phyloP scores from a whole-genome alignment of 441 rosid species.

The Erysimum pusillum region DNA sequence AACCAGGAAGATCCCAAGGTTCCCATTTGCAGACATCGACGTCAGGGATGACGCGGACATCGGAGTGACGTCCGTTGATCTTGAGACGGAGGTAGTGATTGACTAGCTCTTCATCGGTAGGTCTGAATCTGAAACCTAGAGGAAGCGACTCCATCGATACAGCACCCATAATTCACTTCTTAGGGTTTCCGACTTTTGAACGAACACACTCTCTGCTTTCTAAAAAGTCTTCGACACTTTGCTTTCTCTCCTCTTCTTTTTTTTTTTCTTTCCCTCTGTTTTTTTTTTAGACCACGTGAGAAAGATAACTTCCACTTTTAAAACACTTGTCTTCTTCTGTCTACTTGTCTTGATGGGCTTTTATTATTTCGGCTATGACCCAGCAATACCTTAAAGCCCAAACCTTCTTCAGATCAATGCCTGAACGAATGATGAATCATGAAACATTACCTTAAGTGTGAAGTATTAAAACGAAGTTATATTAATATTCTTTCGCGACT shows the following conservation, averaged over 20 bases:
- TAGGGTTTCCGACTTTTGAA: conserved; percentile 24
- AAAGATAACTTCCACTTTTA: conserved; percentile 4
- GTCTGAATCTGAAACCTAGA: conserved; percentile 31
- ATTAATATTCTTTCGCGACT: too few relatives aligned
- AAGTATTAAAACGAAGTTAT: too few relatives aligned
- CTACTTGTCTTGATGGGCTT: not conserved
- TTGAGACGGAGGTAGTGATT: conserved; percentile 29
- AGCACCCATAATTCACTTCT: conserved; percentile 15
- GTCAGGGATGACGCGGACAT: conserved; percentile 24
- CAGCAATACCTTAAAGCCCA: not conserved
- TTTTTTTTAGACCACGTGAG: not conserved
- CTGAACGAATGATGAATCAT: too few relatives aligned
- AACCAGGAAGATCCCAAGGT: conserved; percentile 38
- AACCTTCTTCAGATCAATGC: not conserved
- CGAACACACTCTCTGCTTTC: conserved; percentile 4
- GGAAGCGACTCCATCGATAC: conserved; percentile 23
- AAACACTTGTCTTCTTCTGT: not conserved
- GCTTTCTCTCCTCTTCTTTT: not conserved
- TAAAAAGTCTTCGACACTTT: conserved; percentile 8
- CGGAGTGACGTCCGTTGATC: conserved; percentile 31
- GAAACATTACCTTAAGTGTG: too few relatives aligned
- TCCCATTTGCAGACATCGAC: conserved; percentile 28
- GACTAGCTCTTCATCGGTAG: conserved; percentile 29
- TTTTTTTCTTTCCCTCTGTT: not conserved
- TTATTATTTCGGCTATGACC: not conserved